Percentiles rank a stretch among this genome's conserved stretches.
phyloP scores from a whole-genome alignment of 345 rosid species.

The Carallia pectinifolia region DNA sequence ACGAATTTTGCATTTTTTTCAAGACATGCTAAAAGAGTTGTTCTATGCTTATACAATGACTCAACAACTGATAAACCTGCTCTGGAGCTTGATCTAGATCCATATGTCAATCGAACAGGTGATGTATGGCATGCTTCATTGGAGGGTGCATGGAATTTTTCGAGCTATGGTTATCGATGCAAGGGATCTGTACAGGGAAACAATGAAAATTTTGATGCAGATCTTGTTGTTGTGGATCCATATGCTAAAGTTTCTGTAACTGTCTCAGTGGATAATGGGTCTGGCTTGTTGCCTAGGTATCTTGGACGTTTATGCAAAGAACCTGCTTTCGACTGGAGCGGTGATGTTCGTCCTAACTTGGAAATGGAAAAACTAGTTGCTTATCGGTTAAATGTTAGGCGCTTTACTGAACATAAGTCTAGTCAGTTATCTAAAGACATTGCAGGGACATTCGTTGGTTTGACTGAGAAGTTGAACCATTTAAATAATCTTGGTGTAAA shows the following conservation, averaged over 20 bases:
- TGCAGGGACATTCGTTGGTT: slow-evolving; percentile 80
- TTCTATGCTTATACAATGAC: slow-evolving; percentile 72
- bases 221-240: slow-evolving; percentile 64
- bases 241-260: slow-evolving; percentile 56
- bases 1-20: slow-evolving; percentile 78
- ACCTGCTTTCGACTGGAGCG: slow-evolving; percentile 78
- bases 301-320: slow-evolving; percentile 52
- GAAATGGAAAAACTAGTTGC: slow-evolving; percentile 63
- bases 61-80: slow-evolving; percentile 53
- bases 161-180: slow-evolving; percentile 65
- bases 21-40: slow-evolving; percentile 49
- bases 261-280: slow-evolving; percentile 25
- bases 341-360: slow-evolving; percentile 57
- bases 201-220: slow-evolving; percentile 27
- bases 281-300: slow-evolving; percentile 32
- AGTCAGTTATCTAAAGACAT: slow-evolving; percentile 51
- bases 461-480: slow-evolving; percentile 66
- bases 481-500: slow-evolving; percentile 74
- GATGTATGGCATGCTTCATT: slow-evolving; percentile 82
- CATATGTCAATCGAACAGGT: slow-evolving; percentile 78
- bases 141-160: slow-evolving; percentile 46
- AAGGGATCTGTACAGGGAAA: slow-evolving; percentile 37
- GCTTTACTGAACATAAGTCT: slow-evolving; percentile 69
- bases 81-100: slow-evolving; percentile 89
- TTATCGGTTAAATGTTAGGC: slow-evolving; percentile 69